A percentile compares a stretch with the other conserved stretches of the same genome.
Evolutionary conservation across 1,139 yeast genomes (phyloP).

Genomic region (Pneumocystis oryctolagi): DNA sequence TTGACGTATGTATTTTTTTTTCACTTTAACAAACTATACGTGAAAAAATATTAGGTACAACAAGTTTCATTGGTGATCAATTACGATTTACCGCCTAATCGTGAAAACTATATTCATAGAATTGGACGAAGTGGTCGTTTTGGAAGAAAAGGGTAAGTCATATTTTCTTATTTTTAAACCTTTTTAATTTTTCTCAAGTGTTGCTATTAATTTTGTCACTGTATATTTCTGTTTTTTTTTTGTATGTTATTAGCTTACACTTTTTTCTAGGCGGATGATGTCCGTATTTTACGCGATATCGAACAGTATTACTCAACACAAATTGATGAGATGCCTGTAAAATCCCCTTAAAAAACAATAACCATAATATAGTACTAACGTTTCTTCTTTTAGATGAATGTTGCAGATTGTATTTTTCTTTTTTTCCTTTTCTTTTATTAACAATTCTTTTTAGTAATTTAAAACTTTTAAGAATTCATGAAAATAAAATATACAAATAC

Average conservation of each 20-base stretch:
- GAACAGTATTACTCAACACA: slow-evolving; percentile 97
- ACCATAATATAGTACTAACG: neutral
- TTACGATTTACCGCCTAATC: slow-evolving; percentile 93
- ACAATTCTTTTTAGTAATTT: neutral
- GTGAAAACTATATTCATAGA: slow-evolving; percentile 98
- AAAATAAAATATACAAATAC: neutral
- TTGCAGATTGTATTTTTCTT: slow-evolving; percentile 22
- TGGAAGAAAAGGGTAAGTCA: slow-evolving; percentile 70
- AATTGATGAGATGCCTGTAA: slow-evolving; percentile 95
- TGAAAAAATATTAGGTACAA: slow-evolving; percentile 30
- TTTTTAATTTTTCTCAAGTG: slow-evolving; percentile 31
- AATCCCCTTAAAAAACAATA: neutral
- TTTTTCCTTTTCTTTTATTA: neutral
- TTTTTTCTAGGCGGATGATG: slow-evolving; percentile 40
- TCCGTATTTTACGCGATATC: slow-evolving; percentile 88
- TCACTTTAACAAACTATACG: neutral
- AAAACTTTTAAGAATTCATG: neutral
- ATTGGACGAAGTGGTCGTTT: slow-evolving; percentile 99
- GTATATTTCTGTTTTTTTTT: slow-evolving; percentile 16
- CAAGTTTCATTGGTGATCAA: slow-evolving; percentile 96
- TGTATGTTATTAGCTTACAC: neutral
- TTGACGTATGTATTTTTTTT: slow-evolving; percentile 45
- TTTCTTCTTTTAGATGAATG: slow-evolving; percentile 30
- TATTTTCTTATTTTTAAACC: neutral
- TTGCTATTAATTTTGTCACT: slow-evolving; percentile 95